phyloP scores from a whole-genome alignment of 441 rosid genomes.

The Sinapis alba region DNA sequence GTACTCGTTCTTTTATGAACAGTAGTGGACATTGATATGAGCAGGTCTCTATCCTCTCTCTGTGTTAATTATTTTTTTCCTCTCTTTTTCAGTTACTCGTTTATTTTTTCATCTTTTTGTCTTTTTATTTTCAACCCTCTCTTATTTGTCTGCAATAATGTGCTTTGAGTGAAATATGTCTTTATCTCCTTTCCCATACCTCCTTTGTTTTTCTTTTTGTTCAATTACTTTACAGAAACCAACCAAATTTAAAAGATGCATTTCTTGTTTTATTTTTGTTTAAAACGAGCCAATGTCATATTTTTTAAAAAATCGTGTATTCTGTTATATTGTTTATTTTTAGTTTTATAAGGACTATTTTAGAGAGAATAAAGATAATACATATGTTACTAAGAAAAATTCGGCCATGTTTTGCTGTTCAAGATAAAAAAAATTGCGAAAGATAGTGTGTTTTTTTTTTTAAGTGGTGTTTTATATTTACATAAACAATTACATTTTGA shows the following conservation, averaged over 20 bases:
- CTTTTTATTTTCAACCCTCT: slow-evolving; percentile 35
- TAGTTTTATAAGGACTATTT: not conserved
- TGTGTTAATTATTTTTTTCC: slow-evolving; percentile 5
- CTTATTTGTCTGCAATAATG: slow-evolving; percentile 40
- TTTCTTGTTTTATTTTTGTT: slow-evolving; percentile 7
- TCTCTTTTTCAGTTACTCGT: not conserved
- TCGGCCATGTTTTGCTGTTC: not conserved
- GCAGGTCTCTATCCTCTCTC: slow-evolving; percentile 23
- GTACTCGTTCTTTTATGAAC: slow-evolving; percentile 41
- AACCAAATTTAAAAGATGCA: slow-evolving; percentile 23
- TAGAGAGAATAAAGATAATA: not conserved
- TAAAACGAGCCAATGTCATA: not conserved
- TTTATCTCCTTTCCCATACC: slow-evolving; percentile 45
- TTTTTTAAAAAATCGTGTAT: slow-evolving; percentile 17
- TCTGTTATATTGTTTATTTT: not conserved
- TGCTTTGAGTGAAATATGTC: slow-evolving; percentile 43
- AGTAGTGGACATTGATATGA: slow-evolving; percentile 35
- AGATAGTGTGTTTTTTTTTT: not conserved
- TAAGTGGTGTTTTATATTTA: not conserved
- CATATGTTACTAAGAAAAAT: not conserved
- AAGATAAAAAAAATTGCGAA: not conserved
- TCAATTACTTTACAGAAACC: slow-evolving; percentile 38
- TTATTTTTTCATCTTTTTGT: slow-evolving; percentile 6
- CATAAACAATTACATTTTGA: not conserved
- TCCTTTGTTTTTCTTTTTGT: slow-evolving; percentile 22